Evolutionary conservation across 2,329 filamentous ascomycete genomes (phyloP).

Genomic region (Clonostachys sp.): DNA sequence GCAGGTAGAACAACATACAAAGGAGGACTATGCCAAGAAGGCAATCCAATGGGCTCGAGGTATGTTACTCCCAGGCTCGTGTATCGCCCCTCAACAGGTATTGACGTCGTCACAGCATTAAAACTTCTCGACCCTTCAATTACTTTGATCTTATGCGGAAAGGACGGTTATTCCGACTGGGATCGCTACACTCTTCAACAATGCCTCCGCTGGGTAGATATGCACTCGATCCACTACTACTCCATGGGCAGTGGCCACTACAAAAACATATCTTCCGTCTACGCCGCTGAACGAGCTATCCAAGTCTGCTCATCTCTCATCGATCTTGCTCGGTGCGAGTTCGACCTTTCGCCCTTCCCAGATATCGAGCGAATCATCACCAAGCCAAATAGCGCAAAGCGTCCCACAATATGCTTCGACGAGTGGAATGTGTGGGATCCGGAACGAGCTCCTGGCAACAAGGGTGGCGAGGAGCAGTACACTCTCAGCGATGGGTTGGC

Average conservation of each 20-base stretch:
- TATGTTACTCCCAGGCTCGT: too few species aligned
- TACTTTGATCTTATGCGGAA: conserved; percentile 68
- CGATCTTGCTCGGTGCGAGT: conserved; percentile 69
- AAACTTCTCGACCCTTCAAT: conserved; percentile 68
- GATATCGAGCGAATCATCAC: too few species aligned
- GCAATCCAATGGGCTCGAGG: conserved; percentile 60
- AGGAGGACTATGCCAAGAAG: conserved; percentile 64
- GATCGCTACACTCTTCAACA: conserved; percentile 70
- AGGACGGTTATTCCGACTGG: conserved; percentile 66
- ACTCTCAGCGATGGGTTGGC: conserved; percentile 72
- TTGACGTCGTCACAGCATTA: conserved; percentile 45
- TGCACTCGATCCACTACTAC: conserved; percentile 80
- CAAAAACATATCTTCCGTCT: conserved; percentile 49
- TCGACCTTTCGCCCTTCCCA: conserved; percentile 45
- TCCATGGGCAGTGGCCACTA: conserved; percentile 55
- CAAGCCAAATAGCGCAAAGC: conserved; percentile 35
- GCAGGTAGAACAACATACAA: conserved; percentile 64
- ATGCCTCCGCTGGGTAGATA: conserved; percentile 61
- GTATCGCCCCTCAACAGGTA: too few species aligned
- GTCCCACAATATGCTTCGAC: conserved; percentile 73
- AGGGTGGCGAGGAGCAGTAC: conserved; percentile 72
- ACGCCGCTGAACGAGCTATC: conserved; percentile 71
- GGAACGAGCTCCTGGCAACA: conserved; percentile 62
- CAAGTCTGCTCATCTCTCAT: conserved; percentile 65
- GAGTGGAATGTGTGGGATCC: conserved; percentile 86